Evolutionary conservation across 768 basidiomycete genomes (phyloP), one percentile per base, ranked within the genome.

Genomic region (Hygrophorus pudorinus): DNA sequence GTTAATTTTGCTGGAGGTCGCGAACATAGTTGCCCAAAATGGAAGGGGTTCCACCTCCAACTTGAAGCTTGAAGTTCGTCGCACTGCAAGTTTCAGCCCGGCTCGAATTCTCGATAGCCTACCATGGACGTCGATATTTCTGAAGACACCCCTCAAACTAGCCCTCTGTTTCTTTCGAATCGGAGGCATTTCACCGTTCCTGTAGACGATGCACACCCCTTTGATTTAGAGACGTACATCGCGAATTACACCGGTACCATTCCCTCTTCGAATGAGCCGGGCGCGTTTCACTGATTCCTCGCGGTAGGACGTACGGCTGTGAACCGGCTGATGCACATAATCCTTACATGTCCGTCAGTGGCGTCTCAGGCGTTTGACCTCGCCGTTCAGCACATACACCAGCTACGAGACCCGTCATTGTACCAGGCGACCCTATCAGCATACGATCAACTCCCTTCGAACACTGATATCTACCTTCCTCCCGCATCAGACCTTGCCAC

Each of bases 221-320:
- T 90, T 56, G 90, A 94, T 56, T 74, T 93, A 42, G 91, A 93
- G 46, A 61, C 76, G 33, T 85, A 88, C 59, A 78, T 82, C 47
- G 67, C 81, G 34, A 74, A 76, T 42, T 93, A 92, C 64, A 70
- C 79, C 50, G 86, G 89, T 85, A 55, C 18, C 47, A 13, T 17
- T 37, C 36, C 16, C 33, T 10, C 17, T 13, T 17, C 17, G 14
- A 20, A 11, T 27, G 28, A 31, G 27, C 41, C 33, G 37, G 32
- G 6, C 24, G 43, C 11, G 32, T 10, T 20, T n/a, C 4, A 28
- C 28, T 31, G 17, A 38, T 20, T 11, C 38, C 32, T n/a, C 29
- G 17, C 36, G 41, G n/a, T 41, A 84, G 89, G 86, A n/a, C 75
- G 85, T 21, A 78, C 78, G 3, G 78, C 76, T n/a, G 71, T 90